A percentile compares a stretch with the other conserved stretches of the same genome.
These are phyloP conservation scores for Galerina sulciceps DNA, from an alignment of 768 basidiomycete species.

Conservation along the genomic window DNA sequence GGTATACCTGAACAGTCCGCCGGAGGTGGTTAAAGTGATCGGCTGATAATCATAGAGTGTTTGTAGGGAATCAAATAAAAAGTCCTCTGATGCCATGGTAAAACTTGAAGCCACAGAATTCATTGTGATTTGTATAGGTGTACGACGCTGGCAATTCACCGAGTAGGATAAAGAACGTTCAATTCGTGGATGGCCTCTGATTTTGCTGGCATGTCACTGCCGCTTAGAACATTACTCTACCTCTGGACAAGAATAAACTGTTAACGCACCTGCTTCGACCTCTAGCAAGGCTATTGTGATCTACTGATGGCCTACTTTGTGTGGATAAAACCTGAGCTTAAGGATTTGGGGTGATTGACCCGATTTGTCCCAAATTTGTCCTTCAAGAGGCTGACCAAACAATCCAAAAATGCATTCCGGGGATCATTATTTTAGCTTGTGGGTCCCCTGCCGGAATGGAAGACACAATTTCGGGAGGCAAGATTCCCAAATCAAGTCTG, in stretches of 20 bases:
- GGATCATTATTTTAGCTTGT: slow-evolving; percentile 12
- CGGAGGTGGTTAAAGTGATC: slow-evolving; percentile 61
- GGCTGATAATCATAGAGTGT: slow-evolving; percentile 65
- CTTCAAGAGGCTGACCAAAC: too few species aligned
- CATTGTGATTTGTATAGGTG: not conserved
- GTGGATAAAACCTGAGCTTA: too few species aligned
- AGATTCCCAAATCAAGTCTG: too few species aligned
- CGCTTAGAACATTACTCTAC: too few species aligned
- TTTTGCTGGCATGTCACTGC: too few species aligned
- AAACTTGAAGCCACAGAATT: not conserved
- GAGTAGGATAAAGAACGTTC: not conserved
- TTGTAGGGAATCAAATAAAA: slow-evolving; percentile 67
- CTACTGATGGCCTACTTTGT: too few species aligned
- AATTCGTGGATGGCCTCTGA: not conserved
- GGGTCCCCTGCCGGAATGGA: slow-evolving; percentile 3
- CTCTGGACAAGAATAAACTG: too few species aligned
- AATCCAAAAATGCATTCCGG: not conserved
- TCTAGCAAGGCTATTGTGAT: too few species aligned
- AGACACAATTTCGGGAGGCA: too few species aligned
- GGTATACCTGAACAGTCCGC: slow-evolving; percentile 51
- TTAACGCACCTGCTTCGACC: too few species aligned
- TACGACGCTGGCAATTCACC: not conserved
- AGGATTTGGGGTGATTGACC: not conserved
- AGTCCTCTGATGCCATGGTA: slow-evolving; percentile 58
- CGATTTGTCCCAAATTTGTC: not conserved